A percentile compares a stretch with the other conserved stretches of the same genome.
These are phyloP conservation scores for Eucalyptus marginata DNA, from an alignment of 345 rosid genomes.

Conservation along the genomic window DNA sequence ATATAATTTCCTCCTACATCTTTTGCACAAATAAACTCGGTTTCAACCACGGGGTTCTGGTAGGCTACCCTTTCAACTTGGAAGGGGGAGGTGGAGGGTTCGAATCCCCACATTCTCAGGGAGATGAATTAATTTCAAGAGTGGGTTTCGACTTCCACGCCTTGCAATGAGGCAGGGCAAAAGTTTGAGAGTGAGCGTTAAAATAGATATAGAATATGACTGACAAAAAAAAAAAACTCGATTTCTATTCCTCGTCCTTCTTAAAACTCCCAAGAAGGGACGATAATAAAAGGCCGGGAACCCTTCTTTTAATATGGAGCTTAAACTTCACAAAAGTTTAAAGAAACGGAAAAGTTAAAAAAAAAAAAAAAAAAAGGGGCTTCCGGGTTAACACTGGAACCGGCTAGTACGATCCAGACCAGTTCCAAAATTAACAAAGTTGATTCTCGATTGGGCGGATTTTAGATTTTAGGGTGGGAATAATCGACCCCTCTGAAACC, in stretches of 20 bases:
- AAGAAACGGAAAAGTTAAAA: not conserved
- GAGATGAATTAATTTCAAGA: no score
- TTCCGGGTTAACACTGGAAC: not conserved
- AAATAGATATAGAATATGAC: accelerated
- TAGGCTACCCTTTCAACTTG: no score
- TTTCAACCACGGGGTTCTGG: no score
- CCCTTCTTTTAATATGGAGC: no score
- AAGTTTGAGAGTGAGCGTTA: no score
- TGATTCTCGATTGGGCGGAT: not conserved
- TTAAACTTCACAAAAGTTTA: not conserved
- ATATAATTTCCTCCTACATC: not conserved
- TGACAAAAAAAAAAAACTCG: not conserved
- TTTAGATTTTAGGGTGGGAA: not conserved
- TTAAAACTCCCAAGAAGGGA: not conserved
- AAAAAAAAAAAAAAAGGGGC: not conserved
- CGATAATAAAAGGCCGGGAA: not conserved
- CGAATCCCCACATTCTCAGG: no score
- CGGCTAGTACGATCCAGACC: accelerated
- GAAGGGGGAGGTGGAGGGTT: no score
- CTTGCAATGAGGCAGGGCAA: no score
- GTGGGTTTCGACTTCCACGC: no score
- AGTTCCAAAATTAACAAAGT: not conserved
- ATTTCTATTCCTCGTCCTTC: not conserved
- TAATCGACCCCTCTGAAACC: not conserved
- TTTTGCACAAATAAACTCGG: not conserved